Evolutionary conservation across 164 flowering plant species (phyloP).

Genomic region (Dillenia suffruticosa): DNA sequence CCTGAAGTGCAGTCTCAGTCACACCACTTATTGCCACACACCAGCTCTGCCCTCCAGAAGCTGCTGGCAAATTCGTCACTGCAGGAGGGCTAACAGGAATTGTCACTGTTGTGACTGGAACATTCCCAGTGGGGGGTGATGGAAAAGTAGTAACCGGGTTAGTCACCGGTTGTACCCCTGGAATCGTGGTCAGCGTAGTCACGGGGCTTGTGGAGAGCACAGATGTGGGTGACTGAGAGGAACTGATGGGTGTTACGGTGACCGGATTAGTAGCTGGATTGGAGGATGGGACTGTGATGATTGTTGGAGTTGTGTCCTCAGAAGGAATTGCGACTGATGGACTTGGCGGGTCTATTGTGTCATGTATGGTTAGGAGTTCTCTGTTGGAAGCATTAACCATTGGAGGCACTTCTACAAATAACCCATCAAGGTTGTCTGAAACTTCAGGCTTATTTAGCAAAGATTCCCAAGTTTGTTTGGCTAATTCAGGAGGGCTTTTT

Average conservation of each 20-base stretch:
- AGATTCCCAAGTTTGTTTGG: constrained; percentile 14
- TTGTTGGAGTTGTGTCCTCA: constrained; percentile 17
- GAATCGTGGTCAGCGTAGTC: constrained; percentile 23
- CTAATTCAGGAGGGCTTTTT: constrained; percentile 22
- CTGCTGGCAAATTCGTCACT: constrained; percentile 35
- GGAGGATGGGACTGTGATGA: constrained; percentile 16
- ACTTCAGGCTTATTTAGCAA: constrained; percentile 13
- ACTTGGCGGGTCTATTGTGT: constrained; percentile 16
- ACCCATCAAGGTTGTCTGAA: constrained; percentile 10
- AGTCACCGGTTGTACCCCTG: constrained; percentile 39
- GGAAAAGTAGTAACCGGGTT: constrained; percentile 53
- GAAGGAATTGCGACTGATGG: constrained; percentile 15
- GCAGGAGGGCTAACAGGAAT: constrained; percentile 39
- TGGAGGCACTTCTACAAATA: constrained; percentile 26
- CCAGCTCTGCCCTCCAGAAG: constrained; percentile 85
- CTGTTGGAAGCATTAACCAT: constrained; percentile 28
- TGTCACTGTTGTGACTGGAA: constrained; percentile 27
- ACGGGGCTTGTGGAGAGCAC: constrained; percentile 43
- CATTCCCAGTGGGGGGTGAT: constrained; percentile 22
- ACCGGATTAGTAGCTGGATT: constrained; percentile 25
- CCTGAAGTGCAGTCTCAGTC: constrained; percentile 48
- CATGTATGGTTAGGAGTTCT: constrained; percentile 32
- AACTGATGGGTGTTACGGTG: constrained; percentile 14
- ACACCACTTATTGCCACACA: constrained; percentile 77
- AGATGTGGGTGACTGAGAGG: constrained; percentile 37